Base-by-base conservation (phyloP, 2,329 filamentous ascomycete genomes). In the Paraphaeosphaeria minitans region DNA sequence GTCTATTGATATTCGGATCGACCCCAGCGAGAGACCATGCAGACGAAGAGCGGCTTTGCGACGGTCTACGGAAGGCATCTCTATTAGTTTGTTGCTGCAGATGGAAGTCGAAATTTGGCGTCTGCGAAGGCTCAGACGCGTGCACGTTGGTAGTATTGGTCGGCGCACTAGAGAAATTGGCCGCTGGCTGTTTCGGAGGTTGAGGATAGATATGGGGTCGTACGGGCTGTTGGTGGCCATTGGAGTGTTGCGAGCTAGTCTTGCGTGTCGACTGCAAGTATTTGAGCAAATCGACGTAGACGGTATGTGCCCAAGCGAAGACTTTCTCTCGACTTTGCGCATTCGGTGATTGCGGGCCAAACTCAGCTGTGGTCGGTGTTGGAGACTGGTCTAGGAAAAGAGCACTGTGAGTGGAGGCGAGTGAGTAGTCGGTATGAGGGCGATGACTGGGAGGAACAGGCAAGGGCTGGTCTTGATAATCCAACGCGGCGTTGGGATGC, bases 161-260 rank as follows among this genome's bases (percentile, higher is more conserved):
- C 12, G 73, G 66, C 22, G 77, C 73, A 22, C 59, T 65, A 22
- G 79, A 81, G 55, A 83, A 81, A 63, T 83, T 81, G 16, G 83
- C 78, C 14, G 79, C 79, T 29, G 84, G 83, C 64, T 86, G 83
- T 47, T 83, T 82, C 19, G 86, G 86, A 31, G 86, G 86, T 65
- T 84, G 86, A 0, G 86, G 86, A 57, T 85, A 88, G 52, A 88
- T 87, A 59, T 80, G 83, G 3, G 85, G 85, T 65, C 85, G 83
- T 45, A 79, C 67, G 24, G 78, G 61, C 14, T 79, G 70, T 41
- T 80, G 79, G 22, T 79, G 76, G 24, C 77, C 77, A 55, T 80
- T 78, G 9, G 72, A 67, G 56, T 82, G 56, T 63, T 78, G 74
- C 29, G 76, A 69, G 57, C 74, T 75, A 29, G 73, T 68, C 50